These are phyloP conservation scores for Pueraria montana DNA, from an alignment of 306 rosid genomes.

Conservation along the genomic window DNA sequence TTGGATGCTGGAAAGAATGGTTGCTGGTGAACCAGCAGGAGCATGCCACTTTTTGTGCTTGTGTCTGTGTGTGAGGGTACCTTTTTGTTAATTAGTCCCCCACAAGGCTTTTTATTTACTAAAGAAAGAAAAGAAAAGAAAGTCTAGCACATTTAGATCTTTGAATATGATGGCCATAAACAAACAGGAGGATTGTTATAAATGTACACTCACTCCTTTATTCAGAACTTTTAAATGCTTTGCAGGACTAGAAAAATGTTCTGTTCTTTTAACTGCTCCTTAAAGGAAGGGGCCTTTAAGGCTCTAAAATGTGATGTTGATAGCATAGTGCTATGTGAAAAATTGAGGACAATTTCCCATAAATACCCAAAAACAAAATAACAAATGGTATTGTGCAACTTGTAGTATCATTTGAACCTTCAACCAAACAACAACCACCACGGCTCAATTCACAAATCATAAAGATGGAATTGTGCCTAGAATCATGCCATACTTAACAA, in stretches of 20 bases:
- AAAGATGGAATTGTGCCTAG: not conserved
- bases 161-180: constrained; percentile 37
- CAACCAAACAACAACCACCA: constrained; percentile 13
- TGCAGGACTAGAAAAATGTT: constrained; percentile 38
- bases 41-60: constrained; percentile 41
- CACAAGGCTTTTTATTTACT: not conserved
- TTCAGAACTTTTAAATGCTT: constrained; percentile 47
- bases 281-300: constrained; percentile 1
- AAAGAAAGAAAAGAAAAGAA: not conserved
- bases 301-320: not conserved
- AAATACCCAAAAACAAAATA: not conserved
- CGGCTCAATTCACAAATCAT: not conserved
- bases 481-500: not conserved
- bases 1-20: constrained; percentile 62
- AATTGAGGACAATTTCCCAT: not conserved
- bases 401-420: constrained; percentile 18
- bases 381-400: not conserved
- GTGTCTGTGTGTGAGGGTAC: constrained; percentile 34
- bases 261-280: constrained; percentile 13
- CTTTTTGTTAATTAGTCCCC: constrained; percentile 39
- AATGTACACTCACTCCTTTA: constrained; percentile 46
- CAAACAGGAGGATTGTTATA: constrained; percentile 39
- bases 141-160: constrained; percentile 32
- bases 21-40: constrained; percentile 52
- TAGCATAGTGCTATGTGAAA: constrained; percentile 2